phyloP scores from a whole-genome alignment of 192 early-diverging fungal genomes.

The Coemansia sp. region DNA sequence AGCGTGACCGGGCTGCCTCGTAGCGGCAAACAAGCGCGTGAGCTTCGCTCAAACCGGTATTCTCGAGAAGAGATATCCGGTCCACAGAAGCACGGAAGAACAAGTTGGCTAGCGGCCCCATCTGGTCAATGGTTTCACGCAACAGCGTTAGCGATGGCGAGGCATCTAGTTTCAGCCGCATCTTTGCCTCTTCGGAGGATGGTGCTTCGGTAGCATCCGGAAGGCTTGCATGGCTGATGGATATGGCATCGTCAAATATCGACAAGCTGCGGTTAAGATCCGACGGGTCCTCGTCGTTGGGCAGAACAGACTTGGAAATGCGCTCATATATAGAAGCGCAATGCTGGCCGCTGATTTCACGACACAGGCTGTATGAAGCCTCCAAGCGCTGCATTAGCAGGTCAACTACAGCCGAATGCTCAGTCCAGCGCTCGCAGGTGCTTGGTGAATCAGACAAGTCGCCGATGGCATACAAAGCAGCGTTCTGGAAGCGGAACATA shows the following conservation, averaged over 20 bases:
- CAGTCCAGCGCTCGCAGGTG: conserved; percentile 30
- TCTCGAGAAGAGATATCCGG: conserved; percentile 19
- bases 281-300: conserved; percentile 17
- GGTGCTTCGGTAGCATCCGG: not conserved
- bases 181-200: not conserved
- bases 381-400: conserved; percentile 29
- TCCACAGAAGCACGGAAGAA: conserved; percentile 39
- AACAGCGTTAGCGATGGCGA: conserved; percentile 35
- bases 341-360: conserved; percentile 28
- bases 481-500: conserved; percentile 33
- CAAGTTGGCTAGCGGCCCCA: conserved; percentile 38
- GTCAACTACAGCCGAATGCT: conserved; percentile 15
- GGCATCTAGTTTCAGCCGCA: conserved; percentile 14
- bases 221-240: conserved; percentile 13
- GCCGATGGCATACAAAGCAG: conserved; percentile 25
- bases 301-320: conserved; percentile 22
- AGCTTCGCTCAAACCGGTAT: conserved; percentile 1
- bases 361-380: conserved; percentile 31
- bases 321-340: conserved; percentile 35
- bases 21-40: conserved; percentile 19
- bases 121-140: conserved; percentile 35
- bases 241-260: conserved; percentile 26
- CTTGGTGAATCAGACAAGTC: not conserved
- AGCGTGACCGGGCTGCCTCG: conserved; percentile 26
- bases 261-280: conserved; percentile 7